Evolutionary conservation across 345 rosid species (phyloP), one percentile per base, ranked within the genome.

Genomic region (Arabidopsis thaliana): DNA sequence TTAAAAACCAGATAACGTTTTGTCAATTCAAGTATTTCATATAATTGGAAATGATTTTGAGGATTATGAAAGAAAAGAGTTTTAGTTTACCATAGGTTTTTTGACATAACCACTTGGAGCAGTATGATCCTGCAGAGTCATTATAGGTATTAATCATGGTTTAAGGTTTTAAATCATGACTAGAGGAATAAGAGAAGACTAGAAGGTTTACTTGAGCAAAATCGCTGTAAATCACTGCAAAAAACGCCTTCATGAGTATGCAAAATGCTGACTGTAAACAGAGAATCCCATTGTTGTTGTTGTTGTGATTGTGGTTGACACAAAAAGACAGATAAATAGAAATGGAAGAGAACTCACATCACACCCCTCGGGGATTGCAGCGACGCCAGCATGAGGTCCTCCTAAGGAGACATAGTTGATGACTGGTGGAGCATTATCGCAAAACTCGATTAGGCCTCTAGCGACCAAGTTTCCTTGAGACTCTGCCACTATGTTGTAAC

Each of bases 301-400:
- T 70, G 4, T 10, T 24, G 74, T 70, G 34, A 22, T 22, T 20
- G 12, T 22, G 30, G 28, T 22, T 8, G 25, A 59, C 11, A 57
- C 97, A 53, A 7, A 33, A 22, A 36, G 58, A 33, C 40, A 36
- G 58, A 38, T 1, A 37, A 28, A 10, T 22, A 55, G 6, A 74
- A 42, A 36, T 0, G 36, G 3, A 46, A 5, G n/a, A 48, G 37
- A 36, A 55, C 72, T 65, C 79, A 89, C 97, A 74, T 89, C 49
- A 83, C 67, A 93, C 88, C 8, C 81, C 81, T 50, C 12, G 80
- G 97, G 93, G 52, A 89, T 87, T 38, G 83, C 85, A 58, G 97
- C 86, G 12, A 92, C 81, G 25, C 97, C 98, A 77, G 98, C 97
- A 65, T 93, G 96, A 69, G 98, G 98, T 45, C 98, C 97, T 59